phyloP scores from a whole-genome alignment of 2,329 filamentous ascomycete species.

The Atkinsonella texensis region DNA sequence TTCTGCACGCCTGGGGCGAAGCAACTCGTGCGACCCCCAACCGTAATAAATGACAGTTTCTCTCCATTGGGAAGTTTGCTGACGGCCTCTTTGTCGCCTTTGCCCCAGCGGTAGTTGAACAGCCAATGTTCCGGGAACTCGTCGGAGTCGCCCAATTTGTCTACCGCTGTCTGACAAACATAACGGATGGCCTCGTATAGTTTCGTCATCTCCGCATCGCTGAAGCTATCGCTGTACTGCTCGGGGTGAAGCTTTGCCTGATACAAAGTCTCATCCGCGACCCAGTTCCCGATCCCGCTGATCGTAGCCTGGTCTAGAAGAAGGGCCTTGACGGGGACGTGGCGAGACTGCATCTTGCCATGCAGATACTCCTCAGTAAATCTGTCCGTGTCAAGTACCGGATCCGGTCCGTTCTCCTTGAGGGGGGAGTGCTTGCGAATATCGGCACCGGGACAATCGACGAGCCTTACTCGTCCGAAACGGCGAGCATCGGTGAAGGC shows the following conservation, averaged over 20 bases:
- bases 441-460: constrained; percentile 65
- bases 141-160: constrained; percentile 67
- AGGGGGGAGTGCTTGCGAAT: constrained; percentile 70
- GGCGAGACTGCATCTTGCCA: constrained; percentile 60
- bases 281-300: constrained; percentile 94
- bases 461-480: constrained; percentile 66
- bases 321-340: constrained; percentile 79
- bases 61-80: constrained; percentile 69
- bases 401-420: constrained; percentile 88
- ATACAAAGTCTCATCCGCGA: constrained; percentile 87
- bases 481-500: constrained; percentile 79
- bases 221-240: constrained; percentile 79
- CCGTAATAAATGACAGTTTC: constrained; percentile 74
- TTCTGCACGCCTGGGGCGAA: constrained; percentile 79
- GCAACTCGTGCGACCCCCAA: constrained; percentile 84
- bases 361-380: constrained; percentile 67
- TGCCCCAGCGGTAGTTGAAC: constrained; percentile 81
- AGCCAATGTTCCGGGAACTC: constrained; percentile 81
- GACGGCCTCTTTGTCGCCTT: constrained; percentile 63
- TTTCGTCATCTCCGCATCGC: constrained; percentile 54
- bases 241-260: constrained; percentile 84
- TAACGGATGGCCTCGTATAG: constrained; percentile 64
- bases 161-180: constrained; percentile 70
- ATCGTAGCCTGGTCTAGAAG: constrained; percentile 80
- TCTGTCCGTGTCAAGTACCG: constrained; percentile 65